These are phyloP conservation scores for Fusarium pseudograminearum DNA, from an alignment of 2,329 filamentous ascomycete species.

Conservation along the genomic window DNA sequence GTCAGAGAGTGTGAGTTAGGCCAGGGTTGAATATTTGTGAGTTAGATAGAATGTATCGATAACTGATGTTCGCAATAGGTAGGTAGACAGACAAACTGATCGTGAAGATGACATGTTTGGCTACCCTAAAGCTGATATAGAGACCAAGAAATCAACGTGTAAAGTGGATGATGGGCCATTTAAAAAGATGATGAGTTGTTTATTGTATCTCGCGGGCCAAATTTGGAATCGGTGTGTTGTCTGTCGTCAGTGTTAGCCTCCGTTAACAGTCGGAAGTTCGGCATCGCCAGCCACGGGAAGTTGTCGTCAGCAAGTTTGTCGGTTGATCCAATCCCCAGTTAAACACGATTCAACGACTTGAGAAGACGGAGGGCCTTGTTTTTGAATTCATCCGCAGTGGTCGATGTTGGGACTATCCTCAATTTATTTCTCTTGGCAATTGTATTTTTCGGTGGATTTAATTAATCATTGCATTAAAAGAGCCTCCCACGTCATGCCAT, in stretches of 20 bases:
- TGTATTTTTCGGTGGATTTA: neutral
- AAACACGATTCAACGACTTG: neutral
- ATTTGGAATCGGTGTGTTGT: neutral
- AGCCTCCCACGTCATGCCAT: slow-evolving; percentile 14
- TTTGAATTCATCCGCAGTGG: neutral
- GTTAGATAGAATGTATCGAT: too few relatives aligned
- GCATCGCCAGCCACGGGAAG: slow-evolving; percentile 25
- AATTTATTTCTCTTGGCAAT: neutral
- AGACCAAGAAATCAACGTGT: neutral
- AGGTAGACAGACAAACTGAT: neutral
- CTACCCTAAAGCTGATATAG: neutral
- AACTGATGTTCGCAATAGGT: too few relatives aligned
- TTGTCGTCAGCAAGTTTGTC: slow-evolving; percentile 24
- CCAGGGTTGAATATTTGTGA: neutral
- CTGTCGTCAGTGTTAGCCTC: neutral
- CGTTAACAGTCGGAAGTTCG: slow-evolving; percentile 27
- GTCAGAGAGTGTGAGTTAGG: too few relatives aligned
- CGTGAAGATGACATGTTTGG: neutral
- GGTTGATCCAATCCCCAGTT: neutral
- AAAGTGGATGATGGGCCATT: neutral
- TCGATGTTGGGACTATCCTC: neutral
- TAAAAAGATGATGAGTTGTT: neutral
- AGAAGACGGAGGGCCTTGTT: neutral
- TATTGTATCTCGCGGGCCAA: neutral
- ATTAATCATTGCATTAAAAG: slow-evolving; percentile 14